Conservation (phyloP, 1,139 yeast species). For the Candida sanyaensis region DNA sequence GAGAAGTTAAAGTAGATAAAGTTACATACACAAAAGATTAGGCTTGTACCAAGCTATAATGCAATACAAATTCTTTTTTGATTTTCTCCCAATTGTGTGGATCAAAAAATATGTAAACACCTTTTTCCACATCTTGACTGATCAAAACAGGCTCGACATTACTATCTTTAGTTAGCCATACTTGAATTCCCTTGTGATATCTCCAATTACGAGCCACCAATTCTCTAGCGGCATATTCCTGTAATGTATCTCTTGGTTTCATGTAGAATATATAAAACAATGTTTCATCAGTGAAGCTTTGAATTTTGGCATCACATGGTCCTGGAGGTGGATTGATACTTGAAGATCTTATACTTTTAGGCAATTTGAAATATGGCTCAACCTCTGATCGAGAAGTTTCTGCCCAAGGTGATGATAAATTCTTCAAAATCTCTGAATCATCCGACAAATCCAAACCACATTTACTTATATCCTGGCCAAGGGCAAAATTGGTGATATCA, state of each 20-base stretch:
- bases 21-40: slow-evolving; percentile 73
- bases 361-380: slow-evolving; percentile 75
- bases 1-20: slow-evolving; percentile 90
- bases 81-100: slow-evolving; percentile 97
- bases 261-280: slow-evolving; percentile 91
- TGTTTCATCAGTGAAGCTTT: slow-evolving; percentile 86
- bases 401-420: slow-evolving; percentile 92
- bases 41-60: slow-evolving; percentile 57
- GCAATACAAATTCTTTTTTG: slow-evolving; percentile 75
- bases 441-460: slow-evolving; percentile 65
- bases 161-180: slow-evolving; percentile 96
- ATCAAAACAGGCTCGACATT: slow-evolving; percentile 86
- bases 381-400: slow-evolving; percentile 89
- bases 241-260: slow-evolving; percentile 89
- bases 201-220: slow-evolving; percentile 93
- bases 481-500: slow-evolving; percentile 69
- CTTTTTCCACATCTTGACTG: slow-evolving; percentile 85
- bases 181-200: slow-evolving; percentile 91
- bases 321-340: slow-evolving; percentile 45
- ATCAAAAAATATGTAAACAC: slow-evolving; percentile 94
- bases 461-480: slow-evolving; percentile 81
- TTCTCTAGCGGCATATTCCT: slow-evolving; percentile 92
- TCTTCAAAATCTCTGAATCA: slow-evolving; percentile 56
- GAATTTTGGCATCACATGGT: slow-evolving; percentile 67
- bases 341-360: slow-evolving; percentile 55